A percentile compares a stretch with the other conserved stretches of the same genome.
Conservation (phyloP, 2,329 filamentous ascomycete genomes). For the Tympanopsis confertula region DNA sequence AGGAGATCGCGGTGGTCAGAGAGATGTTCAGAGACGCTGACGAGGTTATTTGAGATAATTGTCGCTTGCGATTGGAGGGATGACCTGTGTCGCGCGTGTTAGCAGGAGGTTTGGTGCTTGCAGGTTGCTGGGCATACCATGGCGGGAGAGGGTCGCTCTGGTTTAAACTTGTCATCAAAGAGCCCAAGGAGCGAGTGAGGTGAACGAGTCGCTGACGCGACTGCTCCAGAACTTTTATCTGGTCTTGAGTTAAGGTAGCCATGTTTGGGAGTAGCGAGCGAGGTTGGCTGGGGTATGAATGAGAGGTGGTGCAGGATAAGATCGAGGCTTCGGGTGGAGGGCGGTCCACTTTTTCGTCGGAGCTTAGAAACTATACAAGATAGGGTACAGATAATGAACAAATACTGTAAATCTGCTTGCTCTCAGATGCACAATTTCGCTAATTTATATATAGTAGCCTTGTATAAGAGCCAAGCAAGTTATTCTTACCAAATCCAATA, state of each 20-base stretch:
- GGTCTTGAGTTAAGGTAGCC: background rate
- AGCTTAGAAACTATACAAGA: no score
- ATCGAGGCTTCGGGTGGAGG: no score
- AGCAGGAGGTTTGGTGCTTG: background rate
- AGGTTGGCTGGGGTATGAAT: no score
- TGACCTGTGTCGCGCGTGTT: background rate
- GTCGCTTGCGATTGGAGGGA: constrained; percentile 1
- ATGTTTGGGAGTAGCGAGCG: no score
- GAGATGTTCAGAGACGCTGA: constrained; percentile 1
- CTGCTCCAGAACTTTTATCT: constrained; percentile 1
- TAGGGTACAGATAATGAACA: no score
- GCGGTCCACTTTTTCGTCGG: no score
- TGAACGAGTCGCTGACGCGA: constrained; percentile 1
- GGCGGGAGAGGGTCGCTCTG: background rate
- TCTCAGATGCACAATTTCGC: no score
- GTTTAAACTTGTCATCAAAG: background rate
- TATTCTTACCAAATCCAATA: no score
- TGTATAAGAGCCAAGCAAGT: no score
- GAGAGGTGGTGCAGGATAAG: no score
- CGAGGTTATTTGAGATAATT: constrained; percentile 1
- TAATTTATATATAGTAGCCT: no score
- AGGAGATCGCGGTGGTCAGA: background rate
- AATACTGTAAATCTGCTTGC: no score
- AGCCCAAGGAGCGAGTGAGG: background rate
- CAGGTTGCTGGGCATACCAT: background rate